Base-by-base conservation (phyloP, 179 eudicot species). In the Nepenthes alata region DNA sequence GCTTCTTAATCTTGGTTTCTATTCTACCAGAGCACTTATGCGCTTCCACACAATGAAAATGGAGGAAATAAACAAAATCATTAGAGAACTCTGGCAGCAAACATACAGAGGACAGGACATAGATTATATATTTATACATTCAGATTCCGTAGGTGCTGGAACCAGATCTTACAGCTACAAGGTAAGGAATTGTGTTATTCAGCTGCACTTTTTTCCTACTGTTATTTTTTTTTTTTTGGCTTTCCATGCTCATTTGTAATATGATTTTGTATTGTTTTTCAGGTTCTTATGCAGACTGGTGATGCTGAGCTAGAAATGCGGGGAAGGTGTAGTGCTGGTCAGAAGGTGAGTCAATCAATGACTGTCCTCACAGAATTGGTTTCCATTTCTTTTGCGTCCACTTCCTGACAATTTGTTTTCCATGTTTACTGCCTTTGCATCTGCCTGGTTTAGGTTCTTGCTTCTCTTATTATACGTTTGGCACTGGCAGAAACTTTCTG, bases 261-360 rank as follows among this genome's bases (percentile, higher is more conserved):
- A 15, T 41, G 38, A 36, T 65, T 44, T 44, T 57, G 56, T 37
- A 6, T 35, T 25, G 49, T 49, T 47, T 36, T 68, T 49, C 72
- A 89, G 95, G 95, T 91, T 41, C 74, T 91, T 58, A 91, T 91
- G 98, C 98, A 89, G 75, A 83, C 98, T 48, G 98, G 98, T 72
- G 89, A 86, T 75, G 81, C 98, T 12, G 95, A 89, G 71, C 83
- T 91, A 64, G 98, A 91, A 80, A 91, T 91, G 98, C 87, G 98
- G 62, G 98, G 98, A 77, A 84, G 98, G 75, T 93, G 98, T 60
- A 93, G 98, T 77, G 96, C 98, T 55, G 98, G 98, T 76, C 97
- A 90, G 73, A 89, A 89, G 89, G 97, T 83, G 67, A 58, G 72
- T 39, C 10, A 50, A 39, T 62, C 37, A 11, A 7, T 3, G n/a